Conservation (phyloP, 257 asterid species). For the Salvia rosmarinus region DNA sequence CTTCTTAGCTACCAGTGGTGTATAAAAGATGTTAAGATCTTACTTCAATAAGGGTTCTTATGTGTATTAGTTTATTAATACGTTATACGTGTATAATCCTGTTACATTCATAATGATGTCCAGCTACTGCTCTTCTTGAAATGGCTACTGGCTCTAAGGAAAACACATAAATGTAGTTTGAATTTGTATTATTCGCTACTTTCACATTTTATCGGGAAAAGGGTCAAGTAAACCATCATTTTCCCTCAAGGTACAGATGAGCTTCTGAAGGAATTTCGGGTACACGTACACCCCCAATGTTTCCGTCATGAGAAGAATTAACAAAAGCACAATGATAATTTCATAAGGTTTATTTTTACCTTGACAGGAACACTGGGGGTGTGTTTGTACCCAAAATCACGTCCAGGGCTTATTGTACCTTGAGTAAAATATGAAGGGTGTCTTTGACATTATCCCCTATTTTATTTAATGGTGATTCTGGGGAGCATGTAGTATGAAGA, state of each 20-base stretch:
- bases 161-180: background rate
- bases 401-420: background rate
- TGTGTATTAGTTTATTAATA: background rate
- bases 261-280: background rate
- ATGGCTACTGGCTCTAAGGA: background rate
- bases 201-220: background rate
- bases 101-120: background rate
- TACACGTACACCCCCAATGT: background rate
- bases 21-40: background rate
- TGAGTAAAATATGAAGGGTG: background rate
- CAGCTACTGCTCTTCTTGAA: background rate
- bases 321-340: background rate
- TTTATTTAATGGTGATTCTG: slow-evolving; percentile 5
- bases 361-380: background rate
- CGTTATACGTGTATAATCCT: background rate
- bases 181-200: background rate
- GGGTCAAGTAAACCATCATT: background rate
- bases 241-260: background rate
- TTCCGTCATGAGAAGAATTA: background rate
- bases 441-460: background rate
- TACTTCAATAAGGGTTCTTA: background rate
- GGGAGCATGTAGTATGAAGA: background rate
- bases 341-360: background rate
- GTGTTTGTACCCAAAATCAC: background rate
- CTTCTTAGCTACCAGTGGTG: background rate